Conservation (phyloP, 495 filamentous ascomycete genomes). For the Acidiella bohemica region DNA sequence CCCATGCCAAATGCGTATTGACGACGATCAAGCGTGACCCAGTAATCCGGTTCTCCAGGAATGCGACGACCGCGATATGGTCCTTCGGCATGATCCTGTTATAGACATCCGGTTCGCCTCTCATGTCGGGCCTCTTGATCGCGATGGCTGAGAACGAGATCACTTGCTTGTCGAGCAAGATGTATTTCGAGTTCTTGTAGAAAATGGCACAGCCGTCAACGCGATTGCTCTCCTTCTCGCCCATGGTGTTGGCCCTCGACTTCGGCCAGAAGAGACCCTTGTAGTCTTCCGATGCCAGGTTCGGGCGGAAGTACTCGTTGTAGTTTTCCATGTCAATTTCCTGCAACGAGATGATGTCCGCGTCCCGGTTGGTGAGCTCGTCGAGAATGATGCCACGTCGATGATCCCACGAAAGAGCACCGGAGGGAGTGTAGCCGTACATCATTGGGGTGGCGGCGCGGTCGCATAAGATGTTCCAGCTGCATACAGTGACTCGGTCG, state of each 20-base stretch:
- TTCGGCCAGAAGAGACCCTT: conserved; percentile 86
- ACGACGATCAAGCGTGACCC: conserved; percentile 80
- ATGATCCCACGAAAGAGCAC: conserved; percentile 71
- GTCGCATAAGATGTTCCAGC: conserved; percentile 91
- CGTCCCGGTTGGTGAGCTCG: conserved; percentile 65
- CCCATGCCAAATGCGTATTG: conserved; percentile 91
- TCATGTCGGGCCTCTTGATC: conserved; percentile 88
- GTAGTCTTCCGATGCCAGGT: conserved; percentile 73
- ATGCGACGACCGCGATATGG: conserved; percentile 79
- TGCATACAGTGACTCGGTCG: conserved; percentile 55
- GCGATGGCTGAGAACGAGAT: conserved; percentile 85
- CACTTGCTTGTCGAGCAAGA: conserved; percentile 80
- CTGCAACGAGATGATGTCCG: conserved; percentile 84
- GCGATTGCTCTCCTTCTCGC: conserved; percentile 64
- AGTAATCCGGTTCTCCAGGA: conserved; percentile 80
- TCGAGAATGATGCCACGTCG: conserved; percentile 65
- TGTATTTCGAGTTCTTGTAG: conserved; percentile 73
- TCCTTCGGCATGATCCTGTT: conserved; percentile 97
- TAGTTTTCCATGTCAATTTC: conserved; percentile 85
- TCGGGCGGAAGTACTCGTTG: conserved; percentile 72
- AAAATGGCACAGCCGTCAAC: conserved; percentile 96
- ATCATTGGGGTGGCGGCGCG: conserved; percentile 67
- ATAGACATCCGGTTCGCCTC: conserved; percentile 88
- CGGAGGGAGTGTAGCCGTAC: conserved; percentile 79
- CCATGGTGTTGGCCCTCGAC: conserved; percentile 77